phyloP scores from a whole-genome alignment of 1,284 basidiomycete species.

The Mycena citricolor region DNA sequence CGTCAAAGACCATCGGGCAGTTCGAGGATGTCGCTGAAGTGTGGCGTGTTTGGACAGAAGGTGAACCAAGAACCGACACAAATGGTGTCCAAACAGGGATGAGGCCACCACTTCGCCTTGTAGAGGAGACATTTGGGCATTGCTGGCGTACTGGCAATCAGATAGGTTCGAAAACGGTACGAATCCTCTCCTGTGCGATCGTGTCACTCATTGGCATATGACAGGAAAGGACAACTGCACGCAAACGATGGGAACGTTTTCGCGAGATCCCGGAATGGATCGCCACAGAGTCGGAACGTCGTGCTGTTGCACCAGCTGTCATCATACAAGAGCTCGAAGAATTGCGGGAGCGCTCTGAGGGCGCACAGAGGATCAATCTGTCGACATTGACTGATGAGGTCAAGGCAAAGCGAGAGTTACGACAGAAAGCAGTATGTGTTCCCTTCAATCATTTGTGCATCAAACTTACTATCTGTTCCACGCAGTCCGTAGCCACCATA shows the following conservation, averaged over 20 bases:
- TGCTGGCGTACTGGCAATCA: not conserved
- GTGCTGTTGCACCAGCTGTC: not conserved
- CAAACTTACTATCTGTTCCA: too few species aligned
- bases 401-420: too few species aligned
- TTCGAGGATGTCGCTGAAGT: not conserved
- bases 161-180: too few species aligned
- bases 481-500: too few species aligned
- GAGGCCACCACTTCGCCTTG: constrained; percentile 6
- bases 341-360: constrained; percentile 6
- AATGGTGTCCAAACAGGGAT: not conserved
- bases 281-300: not conserved
- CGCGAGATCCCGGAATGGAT: constrained; percentile 17
- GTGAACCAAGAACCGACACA: not conserved
- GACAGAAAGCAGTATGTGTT: too few species aligned
- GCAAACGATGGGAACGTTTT: constrained; percentile 5
- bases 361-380: too few species aligned
- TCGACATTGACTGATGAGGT: too few species aligned
- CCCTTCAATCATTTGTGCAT: too few species aligned
- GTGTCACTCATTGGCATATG: not conserved
- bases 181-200: too few species aligned
- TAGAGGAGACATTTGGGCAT: constrained; percentile 2
- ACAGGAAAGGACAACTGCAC: not conserved
- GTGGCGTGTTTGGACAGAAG: constrained; percentile 3
- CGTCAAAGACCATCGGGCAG: not conserved
- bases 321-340: constrained; percentile 9